Conservation (phyloP, 352 stramenopile genomes). For the Pythium sp. region DNA sequence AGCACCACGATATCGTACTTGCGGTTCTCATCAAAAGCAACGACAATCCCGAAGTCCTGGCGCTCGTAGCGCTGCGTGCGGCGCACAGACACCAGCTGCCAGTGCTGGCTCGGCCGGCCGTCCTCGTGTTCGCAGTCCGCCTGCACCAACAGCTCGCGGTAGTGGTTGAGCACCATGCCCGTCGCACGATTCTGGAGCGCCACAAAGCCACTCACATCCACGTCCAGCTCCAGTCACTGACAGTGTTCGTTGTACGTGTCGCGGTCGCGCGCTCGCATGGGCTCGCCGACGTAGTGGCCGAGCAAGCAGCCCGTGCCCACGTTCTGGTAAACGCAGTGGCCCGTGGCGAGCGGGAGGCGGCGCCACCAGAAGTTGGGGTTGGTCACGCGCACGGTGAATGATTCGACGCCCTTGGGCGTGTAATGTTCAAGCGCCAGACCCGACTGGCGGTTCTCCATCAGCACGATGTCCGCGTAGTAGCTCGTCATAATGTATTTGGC, state of each 20-base stretch:
- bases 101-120: background rate
- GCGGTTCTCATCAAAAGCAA: background rate
- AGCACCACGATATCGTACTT: background rate
- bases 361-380: background rate
- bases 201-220: background rate
- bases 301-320: background rate
- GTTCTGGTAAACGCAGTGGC: background rate
- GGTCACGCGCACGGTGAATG: background rate
- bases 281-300: background rate
- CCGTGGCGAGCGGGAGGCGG: background rate
- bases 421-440: background rate
- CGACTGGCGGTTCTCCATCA: background rate
- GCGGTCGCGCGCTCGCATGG: background rate
- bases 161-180: conserved; percentile 9
- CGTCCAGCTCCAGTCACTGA: conserved; percentile 4
- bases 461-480: background rate
- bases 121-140: background rate
- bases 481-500: background rate
- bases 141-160: conserved; percentile 5
- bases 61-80: too few species aligned
- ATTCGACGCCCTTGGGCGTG: background rate
- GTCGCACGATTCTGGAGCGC: conserved; percentile 7
- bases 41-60: background rate
- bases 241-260: background rate
- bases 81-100: background rate